Base-by-base conservation (phyloP, 2,329 filamentous ascomycete genomes). In the Fusarium mundagurra region DNA sequence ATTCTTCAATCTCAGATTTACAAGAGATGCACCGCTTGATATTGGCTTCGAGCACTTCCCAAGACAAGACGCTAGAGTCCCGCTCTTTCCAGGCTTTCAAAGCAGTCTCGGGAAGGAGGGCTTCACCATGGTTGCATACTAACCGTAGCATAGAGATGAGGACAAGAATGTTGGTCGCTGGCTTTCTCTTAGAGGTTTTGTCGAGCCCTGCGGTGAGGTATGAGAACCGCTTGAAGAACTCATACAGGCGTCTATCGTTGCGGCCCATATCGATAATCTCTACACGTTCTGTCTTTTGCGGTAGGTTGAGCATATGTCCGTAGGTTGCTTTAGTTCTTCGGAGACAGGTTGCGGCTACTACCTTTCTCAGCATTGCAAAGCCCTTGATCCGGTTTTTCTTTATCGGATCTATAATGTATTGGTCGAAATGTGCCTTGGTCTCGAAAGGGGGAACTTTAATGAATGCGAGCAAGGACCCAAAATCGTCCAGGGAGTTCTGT, bases 81-180 rank as follows among this genome's bases (percentile, higher is more conserved):
- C 34, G 10, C n/a, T 38, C 39, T 6, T 6, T 67, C 67, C 63
- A 70, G 11, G 63, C 45, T 34, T 61, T 33, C 0, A 60, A 4
- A 1, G 63, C 63, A 11, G 20, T 1, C 11, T 6, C 6, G 2
- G 69, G 47, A 16, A 71, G 51, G 5, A 69, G 53, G 0, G 17
- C 33, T 14, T 66, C 61, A 1, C 70, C 70, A 18, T 72, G 57
- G 18, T 71, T 44, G 34, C 67, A 71, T 24, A 71, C 62, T 0
- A 22, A 27, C 0, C 70, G 59, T 1, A 72, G 39, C 13, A 66
- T 36, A 36, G 39, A 45, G 8, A 71, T 69, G 1, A 69, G 31
- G 3, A 58, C 18, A 9, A 71, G 27, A 38, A 65, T 57, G 5
- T 69, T 71, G 10, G 27, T 53, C 1, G 50, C 33, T 27, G 50